phyloP scores from a whole-genome alignment of 441 rosid species.

The Mallotus japonicus region DNA sequence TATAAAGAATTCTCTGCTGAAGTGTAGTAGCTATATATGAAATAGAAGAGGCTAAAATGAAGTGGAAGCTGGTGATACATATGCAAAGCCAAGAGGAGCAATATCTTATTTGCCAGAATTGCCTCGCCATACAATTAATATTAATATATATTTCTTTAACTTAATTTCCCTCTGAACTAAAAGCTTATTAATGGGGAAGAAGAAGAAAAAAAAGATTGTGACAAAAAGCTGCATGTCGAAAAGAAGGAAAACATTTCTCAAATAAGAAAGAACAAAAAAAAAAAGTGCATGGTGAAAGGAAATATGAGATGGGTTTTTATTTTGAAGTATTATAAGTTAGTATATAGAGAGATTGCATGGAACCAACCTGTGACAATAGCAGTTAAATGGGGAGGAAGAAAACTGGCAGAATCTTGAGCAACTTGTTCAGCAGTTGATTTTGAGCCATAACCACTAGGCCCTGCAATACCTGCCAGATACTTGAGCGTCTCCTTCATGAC shows the following conservation, averaged over 20 bases:
- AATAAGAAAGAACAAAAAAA: not conserved
- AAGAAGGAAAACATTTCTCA: not conserved
- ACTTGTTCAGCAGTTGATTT: constrained; percentile 87
- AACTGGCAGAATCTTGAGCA: constrained; percentile 32
- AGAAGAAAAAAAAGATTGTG: not conserved
- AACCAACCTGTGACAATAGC: constrained; percentile 85
- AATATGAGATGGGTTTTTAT: not conserved
- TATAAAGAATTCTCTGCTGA: not conserved
- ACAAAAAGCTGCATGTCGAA: not conserved
- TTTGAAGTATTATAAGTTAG: not conserved
- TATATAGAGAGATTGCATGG: not conserved
- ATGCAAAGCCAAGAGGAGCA: not conserved
- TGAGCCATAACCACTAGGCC: constrained; percentile 93
- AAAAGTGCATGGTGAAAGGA: constrained; percentile 5
- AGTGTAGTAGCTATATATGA: not conserved
- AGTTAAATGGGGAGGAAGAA: constrained; percentile 43
- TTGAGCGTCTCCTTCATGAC: constrained; percentile 70
- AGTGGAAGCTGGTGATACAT: too few species aligned
- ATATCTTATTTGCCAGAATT: not conserved
- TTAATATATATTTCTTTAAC: not conserved
- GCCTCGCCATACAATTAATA: not conserved
- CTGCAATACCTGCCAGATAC: constrained; percentile 84
- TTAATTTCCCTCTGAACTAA: not conserved
- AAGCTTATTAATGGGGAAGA: not conserved
- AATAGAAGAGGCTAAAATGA: not conserved